These are phyloP conservation scores for Recurvomyces mirabilis DNA, from an alignment of 495 filamentous ascomycete species.

Conservation along the genomic window DNA sequence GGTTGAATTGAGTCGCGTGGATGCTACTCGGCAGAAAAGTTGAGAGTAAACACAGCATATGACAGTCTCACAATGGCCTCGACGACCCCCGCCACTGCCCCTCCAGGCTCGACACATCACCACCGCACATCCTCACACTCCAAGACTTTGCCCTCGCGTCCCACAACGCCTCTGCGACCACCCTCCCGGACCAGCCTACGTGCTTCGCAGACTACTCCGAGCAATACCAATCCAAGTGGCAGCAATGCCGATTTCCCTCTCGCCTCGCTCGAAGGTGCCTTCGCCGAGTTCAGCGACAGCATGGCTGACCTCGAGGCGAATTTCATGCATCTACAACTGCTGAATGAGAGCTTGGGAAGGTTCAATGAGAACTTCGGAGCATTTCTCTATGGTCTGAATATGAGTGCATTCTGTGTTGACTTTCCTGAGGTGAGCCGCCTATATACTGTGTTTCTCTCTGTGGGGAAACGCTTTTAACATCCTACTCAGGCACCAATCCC, in stretches of 20 bases:
- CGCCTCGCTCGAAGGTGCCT: slow-evolving; percentile 71
- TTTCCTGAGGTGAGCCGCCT: slow-evolving; percentile 66
- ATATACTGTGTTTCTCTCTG: background rate
- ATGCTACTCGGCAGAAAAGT: too few species aligned
- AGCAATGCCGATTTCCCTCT: slow-evolving; percentile 56
- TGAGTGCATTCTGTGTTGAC: slow-evolving; percentile 98
- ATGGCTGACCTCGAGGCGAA: slow-evolving; percentile 95
- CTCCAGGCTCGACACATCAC: slow-evolving; percentile 10
- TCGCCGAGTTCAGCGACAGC: slow-evolving; percentile 85
- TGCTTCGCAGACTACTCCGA: slow-evolving; percentile 36
- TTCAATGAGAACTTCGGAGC: slow-evolving; percentile 95
- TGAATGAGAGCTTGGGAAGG: slow-evolving; percentile 89
- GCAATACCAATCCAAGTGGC: slow-evolving; percentile 14
- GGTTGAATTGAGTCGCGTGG: too few species aligned
- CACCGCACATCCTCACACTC: slow-evolving; percentile 30
- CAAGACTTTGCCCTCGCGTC: slow-evolving; percentile 65
- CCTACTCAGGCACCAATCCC: slow-evolving; percentile 47
- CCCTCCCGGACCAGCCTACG: slow-evolving; percentile 81
- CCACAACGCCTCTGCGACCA: slow-evolving; percentile 85
- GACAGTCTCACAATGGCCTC: slow-evolving; percentile 19
- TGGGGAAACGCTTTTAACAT: background rate
- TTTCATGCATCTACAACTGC: slow-evolving; percentile 91
- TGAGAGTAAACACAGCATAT: too few species aligned
- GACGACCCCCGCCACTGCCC: slow-evolving; percentile 1
- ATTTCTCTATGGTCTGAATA: slow-evolving; percentile 91